These are phyloP conservation scores for Plenodomus tracheiphilus DNA, from an alignment of 2,329 filamentous ascomycete genomes.

Conservation along the genomic window DNA sequence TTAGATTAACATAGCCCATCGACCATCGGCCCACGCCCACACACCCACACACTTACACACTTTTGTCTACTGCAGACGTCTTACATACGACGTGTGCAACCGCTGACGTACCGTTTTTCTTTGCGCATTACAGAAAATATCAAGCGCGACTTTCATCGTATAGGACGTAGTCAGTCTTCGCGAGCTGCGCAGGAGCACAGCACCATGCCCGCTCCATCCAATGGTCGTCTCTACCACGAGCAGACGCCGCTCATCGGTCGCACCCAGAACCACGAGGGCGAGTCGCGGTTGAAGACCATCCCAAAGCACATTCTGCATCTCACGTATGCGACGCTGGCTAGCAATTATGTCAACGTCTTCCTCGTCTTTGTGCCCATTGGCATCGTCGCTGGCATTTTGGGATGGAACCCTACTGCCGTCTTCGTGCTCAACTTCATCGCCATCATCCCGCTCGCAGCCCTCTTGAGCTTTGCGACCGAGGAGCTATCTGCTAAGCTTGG, in stretches of 20 bases:
- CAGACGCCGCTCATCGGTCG: constrained; percentile 34
- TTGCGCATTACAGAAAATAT: constrained; percentile 33
- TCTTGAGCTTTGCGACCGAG: constrained; percentile 77
- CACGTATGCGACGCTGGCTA: constrained; percentile 50
- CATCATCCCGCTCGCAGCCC: constrained; percentile 74
- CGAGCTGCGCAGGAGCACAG: constrained; percentile 4
- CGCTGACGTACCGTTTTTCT: constrained; percentile 27
- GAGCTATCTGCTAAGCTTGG: constrained; percentile 73
- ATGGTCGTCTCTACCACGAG: constrained; percentile 33
- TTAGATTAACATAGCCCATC: background rate
- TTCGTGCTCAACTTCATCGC: constrained; percentile 81
- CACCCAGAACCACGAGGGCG: constrained; percentile 20
- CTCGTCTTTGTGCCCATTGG: constrained; percentile 76
- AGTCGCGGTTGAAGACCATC: constrained; percentile 31
- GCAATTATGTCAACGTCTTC: constrained; percentile 67
- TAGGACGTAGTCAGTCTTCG: constrained; percentile 23
- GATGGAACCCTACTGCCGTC: constrained; percentile 68
- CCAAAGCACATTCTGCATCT: constrained; percentile 40
- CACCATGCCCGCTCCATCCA: constrained; percentile 30
- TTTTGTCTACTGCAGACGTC: background rate
- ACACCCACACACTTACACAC: background rate
- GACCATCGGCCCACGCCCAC: background rate
- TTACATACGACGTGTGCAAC: constrained; percentile 1
- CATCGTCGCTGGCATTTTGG: constrained; percentile 65
- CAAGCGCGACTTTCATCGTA: constrained; percentile 38